A percentile compares a stretch with the other conserved stretches of the same genome.
Evolutionary conservation across 208 protist genomes (phyloP).

Genomic region (Trypanosoma grayi): DNA sequence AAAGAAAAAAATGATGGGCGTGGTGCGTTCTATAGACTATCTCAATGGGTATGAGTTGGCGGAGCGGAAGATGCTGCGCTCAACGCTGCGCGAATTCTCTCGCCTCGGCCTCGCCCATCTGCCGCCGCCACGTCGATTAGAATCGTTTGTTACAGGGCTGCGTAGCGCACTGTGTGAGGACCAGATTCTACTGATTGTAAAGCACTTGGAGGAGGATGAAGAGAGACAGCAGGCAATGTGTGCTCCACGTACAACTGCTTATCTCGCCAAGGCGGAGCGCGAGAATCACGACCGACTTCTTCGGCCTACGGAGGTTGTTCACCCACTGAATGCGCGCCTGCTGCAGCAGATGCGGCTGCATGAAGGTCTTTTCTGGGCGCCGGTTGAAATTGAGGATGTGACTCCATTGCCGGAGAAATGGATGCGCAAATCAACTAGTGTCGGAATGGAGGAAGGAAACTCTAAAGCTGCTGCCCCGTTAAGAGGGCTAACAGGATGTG

Average conservation of each 20-base stretch:
- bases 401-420: background rate
- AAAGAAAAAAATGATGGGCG: background rate
- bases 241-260: background rate
- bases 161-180: constrained; percentile 77
- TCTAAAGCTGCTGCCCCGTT: background rate
- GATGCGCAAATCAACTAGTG: background rate
- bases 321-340: background rate
- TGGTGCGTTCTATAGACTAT: background rate
- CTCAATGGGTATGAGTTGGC: background rate
- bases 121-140: constrained; percentile 19
- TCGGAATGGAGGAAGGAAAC: background rate
- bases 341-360: background rate
- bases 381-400: constrained; percentile 1
- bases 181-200: constrained; percentile 36
- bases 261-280: constrained; percentile 1
- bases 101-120: constrained; percentile 28
- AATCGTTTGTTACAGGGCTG: constrained; percentile 51
- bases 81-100: constrained; percentile 6
- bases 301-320: background rate
- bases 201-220: background rate
- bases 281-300: background rate
- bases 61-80: background rate
- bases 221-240: background rate
- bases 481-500: no score
- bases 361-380: background rate